These are phyloP conservation scores for Fagopyrum esculentum DNA, from an alignment of 148 eudicot species.

Conservation along the genomic window DNA sequence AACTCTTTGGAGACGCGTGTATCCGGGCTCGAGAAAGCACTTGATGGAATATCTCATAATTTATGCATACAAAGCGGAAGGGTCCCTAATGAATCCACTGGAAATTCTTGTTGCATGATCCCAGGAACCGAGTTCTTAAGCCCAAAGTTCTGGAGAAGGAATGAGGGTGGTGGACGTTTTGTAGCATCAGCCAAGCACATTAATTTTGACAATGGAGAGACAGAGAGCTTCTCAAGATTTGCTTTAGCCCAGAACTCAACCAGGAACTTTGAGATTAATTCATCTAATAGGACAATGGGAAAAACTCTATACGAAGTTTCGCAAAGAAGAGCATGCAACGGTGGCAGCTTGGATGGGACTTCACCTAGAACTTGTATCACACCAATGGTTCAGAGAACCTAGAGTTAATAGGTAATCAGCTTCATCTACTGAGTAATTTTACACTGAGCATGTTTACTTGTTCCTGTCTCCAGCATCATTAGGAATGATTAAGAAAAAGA, in stretches of 20 bases:
- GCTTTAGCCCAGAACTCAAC: conserved; percentile 17
- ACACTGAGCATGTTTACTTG: not conserved
- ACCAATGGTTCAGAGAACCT: conserved; percentile 28
- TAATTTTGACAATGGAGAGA: conserved; percentile 21
- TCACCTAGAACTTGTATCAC: conserved; percentile 20
- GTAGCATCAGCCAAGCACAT: conserved; percentile 27
- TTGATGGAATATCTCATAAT: conserved; percentile 60
- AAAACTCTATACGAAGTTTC: conserved; percentile 10
- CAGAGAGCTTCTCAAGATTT: conserved; percentile 13
- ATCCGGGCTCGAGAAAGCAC: conserved; percentile 60
- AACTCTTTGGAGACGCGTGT: conserved; percentile 70
- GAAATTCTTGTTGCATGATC: conserved; percentile 46
- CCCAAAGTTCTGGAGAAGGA: conserved; percentile 67
- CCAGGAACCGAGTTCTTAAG: conserved; percentile 68
- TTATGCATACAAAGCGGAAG: conserved; percentile 52
- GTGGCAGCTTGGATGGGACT: conserved; percentile 30
- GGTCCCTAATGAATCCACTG: conserved; percentile 30
- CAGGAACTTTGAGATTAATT: conserved; percentile 18
- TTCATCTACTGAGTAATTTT: not conserved
- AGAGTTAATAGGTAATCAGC: conserved; percentile 1
- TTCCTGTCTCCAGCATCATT: not conserved
- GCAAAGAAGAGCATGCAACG: conserved; percentile 27
- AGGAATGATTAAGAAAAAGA: not conserved
- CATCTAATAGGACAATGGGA: conserved; percentile 18
- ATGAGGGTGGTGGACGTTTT: conserved; percentile 37